phyloP scores from a whole-genome alignment of 768 basidiomycete species.

The Rhodotorula toruloides region DNA sequence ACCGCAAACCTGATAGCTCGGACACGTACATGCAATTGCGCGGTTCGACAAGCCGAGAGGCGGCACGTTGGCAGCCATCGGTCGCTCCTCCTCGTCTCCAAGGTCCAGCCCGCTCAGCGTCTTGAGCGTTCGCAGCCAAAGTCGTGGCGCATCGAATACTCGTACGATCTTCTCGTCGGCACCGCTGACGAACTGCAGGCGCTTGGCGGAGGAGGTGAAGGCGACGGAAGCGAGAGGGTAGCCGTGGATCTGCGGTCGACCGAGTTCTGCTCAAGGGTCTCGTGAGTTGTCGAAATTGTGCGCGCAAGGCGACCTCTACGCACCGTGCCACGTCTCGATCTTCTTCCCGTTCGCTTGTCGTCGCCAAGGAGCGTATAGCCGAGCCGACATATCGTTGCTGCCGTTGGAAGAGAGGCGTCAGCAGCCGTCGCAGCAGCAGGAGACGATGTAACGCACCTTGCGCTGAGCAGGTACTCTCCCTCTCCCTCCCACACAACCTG shows the following conservation, averaged over 20 bases:
- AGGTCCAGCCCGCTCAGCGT: conserved; percentile 52
- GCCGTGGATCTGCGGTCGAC: conserved; percentile 91
- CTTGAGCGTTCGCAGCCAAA: conserved; percentile 65
- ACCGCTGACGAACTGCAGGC: conserved; percentile 76
- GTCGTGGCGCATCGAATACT: conserved; percentile 82
- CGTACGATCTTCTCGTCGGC: conserved; percentile 95
- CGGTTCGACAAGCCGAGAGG: conserved; percentile 93
- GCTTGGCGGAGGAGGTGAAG: conserved; percentile 55
- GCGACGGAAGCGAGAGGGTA: conserved; percentile 80
- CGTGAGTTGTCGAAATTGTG: neutral
- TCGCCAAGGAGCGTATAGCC: conserved; percentile 67
- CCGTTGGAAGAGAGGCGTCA: conserved; percentile 49
- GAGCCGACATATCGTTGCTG: conserved; percentile 75
- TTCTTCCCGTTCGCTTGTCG: conserved; percentile 3
- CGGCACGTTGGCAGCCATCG: conserved; percentile 79
- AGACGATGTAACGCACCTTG: conserved; percentile 1
- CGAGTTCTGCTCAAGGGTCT: conserved; percentile 56
- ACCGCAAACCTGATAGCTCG: neutral
- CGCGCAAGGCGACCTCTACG: conserved; percentile 1
- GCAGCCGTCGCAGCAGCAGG: neutral
- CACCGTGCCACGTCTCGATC: conserved; percentile 58
- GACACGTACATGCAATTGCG: conserved; percentile 53
- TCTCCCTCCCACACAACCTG: conserved; percentile 79
- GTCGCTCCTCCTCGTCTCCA: conserved; percentile 56
- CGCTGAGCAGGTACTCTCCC: conserved; percentile 77